phyloP scores from a whole-genome alignment of 495 filamentous ascomycete genomes.

The Aeminium ludgeri region DNA sequence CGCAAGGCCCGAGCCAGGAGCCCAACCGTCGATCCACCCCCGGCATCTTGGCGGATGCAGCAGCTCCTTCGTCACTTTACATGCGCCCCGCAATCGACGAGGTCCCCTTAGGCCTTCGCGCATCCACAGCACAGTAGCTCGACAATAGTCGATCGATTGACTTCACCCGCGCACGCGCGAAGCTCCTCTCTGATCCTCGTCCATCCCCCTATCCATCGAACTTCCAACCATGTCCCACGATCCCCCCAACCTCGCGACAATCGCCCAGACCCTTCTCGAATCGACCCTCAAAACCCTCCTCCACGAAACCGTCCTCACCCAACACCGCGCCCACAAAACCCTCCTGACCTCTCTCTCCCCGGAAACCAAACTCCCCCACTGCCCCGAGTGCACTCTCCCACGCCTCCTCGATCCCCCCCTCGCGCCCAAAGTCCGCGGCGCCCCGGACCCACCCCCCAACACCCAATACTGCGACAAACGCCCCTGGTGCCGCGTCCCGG shows the following conservation, averaged over 20 bases:
- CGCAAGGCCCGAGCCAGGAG: too few species aligned
- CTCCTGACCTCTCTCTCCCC: conserved; percentile 37
- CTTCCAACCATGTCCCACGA: background rate
- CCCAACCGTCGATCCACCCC: too few species aligned
- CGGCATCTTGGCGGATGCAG: too few species aligned
- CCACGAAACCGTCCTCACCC: conserved; percentile 26
- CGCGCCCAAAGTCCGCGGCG: conserved; percentile 19
- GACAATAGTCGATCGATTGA: too few species aligned
- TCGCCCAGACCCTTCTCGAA: conserved; percentile 21
- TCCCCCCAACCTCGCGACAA: conserved; percentile 1
- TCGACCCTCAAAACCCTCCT: conserved; percentile 30
- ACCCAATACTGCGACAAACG: conserved; percentile 54
- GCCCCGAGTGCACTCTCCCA: conserved; percentile 25
- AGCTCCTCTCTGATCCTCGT: too few species aligned
- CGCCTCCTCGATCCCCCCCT: conserved; percentile 25
- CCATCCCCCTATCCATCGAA: background rate
- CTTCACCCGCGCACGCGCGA: too few species aligned
- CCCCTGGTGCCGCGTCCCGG: conserved; percentile 53
- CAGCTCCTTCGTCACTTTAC: too few species aligned
- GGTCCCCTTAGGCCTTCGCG: too few species aligned
- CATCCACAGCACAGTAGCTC: too few species aligned
- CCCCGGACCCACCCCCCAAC: conserved; percentile 17
- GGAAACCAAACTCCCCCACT: conserved; percentile 21
- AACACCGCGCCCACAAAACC: conserved; percentile 32
- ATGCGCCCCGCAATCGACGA: too few species aligned